Base-by-base conservation (phyloP, 73 alveolate species). In the Stentor roeselii region DNA sequence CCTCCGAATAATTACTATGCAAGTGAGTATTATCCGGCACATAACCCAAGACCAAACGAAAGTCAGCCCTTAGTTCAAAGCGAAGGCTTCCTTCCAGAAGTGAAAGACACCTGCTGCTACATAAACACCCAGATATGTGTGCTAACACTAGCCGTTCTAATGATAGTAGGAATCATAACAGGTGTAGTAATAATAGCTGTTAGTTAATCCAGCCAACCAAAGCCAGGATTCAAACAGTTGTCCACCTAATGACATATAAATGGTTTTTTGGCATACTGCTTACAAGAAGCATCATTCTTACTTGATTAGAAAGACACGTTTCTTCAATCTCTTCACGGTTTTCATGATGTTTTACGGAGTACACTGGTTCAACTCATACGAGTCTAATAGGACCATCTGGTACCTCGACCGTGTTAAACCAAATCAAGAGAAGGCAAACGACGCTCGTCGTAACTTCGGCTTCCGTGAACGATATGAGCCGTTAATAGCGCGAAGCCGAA, bases 191-290 rank as follows among this genome's bases (percentile, higher is more conserved):
- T 58, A 21, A 58, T 58, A 58, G 74, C 74, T 31, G 15, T 31
- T 31, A 58, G 35, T 58, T 58, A 58, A 58, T 58, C 15, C 15
- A 58, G 15, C 74, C 74, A n/a, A n/a, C n/a, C n/a, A n/a, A n/a
- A n/a, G n/a, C n/a, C n/a, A n/a, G n/a, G n/a, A n/a, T n/a, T n/a
- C n/a, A n/a, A n/a, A n/a, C n/a, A n/a, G n/a, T n/a, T n/a, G n/a
- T n/a, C n/a, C n/a, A n/a, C n/a, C n/a, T n/a, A 50, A 21, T 50
- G 30, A 11, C 21, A 11, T 21, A 50, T 50, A 67, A 67, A 67
- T 67, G 80, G 80, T 67, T 67, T 67, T 21, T 67, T 67, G 80
- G 80, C 80, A 67, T 67, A 67, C 80, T 67, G 41, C 37, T 67
- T 67, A 67, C 34, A 67, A 67, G 80, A 67, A 67, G 80, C 80